A percentile compares a stretch with the other conserved stretches of the same genome.
These are phyloP conservation scores for Chrysosporium keratinophilum DNA, from an alignment of 2,329 filamentous ascomycete species.

Conservation along the genomic window DNA sequence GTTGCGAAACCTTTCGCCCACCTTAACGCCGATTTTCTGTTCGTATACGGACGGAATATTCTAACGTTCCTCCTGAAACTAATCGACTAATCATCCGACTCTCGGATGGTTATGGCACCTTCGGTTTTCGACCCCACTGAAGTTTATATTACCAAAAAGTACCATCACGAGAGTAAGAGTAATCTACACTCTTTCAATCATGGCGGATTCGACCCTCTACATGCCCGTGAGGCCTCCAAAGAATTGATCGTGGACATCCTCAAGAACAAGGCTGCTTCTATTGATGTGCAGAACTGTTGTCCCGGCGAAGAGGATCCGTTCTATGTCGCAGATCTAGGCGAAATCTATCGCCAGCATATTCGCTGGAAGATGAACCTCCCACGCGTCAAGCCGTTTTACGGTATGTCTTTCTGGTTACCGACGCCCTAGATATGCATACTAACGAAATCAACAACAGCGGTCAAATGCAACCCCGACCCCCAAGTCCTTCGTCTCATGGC, in stretches of 20 bases:
- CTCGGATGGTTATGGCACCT: conserved; percentile 57
- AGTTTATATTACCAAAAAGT: conserved; percentile 30
- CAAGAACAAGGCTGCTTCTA: conserved; percentile 68
- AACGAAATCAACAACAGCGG: conserved; percentile 46
- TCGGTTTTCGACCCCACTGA: conserved; percentile 50
- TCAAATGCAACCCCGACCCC: conserved; percentile 97
- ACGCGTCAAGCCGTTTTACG: conserved; percentile 92
- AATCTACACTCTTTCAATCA: conserved; percentile 31
- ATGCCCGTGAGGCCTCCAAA: conserved; percentile 50
- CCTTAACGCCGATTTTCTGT: conserved; percentile 58
- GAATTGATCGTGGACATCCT: conserved; percentile 77
- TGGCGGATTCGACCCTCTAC: conserved; percentile 37
- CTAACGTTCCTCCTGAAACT: conserved; percentile 1
- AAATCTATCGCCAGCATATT: conserved; percentile 96
- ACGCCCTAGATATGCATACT: background rate
- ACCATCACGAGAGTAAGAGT: conserved; percentile 22
- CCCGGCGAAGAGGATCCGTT: conserved; percentile 95
- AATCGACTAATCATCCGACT: conserved; percentile 15
- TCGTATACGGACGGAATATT: conserved; percentile 14
- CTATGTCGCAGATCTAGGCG: conserved; percentile 94
- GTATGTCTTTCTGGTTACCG: conserved; percentile 42
- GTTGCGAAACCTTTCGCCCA: conserved; percentile 87
- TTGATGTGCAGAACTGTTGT: conserved; percentile 80
- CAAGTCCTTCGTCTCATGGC: conserved; percentile 80
- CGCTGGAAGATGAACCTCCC: conserved; percentile 93